Base-by-base conservation (phyloP, 2,329 filamentous ascomycete genomes). In the Rutstroemia sp. region DNA sequence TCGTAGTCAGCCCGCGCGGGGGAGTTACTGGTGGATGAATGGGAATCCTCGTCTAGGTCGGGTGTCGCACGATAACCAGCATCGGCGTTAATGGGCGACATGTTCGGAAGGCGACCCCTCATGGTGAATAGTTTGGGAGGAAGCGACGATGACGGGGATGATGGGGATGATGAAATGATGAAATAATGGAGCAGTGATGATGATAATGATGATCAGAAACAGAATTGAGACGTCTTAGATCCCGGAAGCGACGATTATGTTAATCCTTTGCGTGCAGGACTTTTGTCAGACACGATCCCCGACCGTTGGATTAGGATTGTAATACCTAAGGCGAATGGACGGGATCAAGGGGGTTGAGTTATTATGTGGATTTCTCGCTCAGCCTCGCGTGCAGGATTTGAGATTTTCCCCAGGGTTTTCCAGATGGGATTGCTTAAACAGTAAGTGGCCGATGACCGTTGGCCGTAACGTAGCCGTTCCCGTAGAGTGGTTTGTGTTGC, bases 1-100 rank as follows among this genome's bases (percentile, higher is more conserved):
- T 92, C 88, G 73, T 95, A 90, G 68, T 90, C 87, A 69, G 83
- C 83, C 52, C 66, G 87, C 83, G 80, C 82, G 46, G 88, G 87
- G 1, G 88, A 91, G 68, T 86, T 88, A 57, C 85, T 88, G 7
- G 87, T 87, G 5, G 68, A 70, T 27, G 69, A 70, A 51, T 69
- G 67, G 12, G 67, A 69, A 54, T 69, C 68, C 16, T 64, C 65
- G 42, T 68, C 68, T 48, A 57, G 50, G 1, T 69, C 68, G n/a
- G 60, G 60, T 23, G 58, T 61, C 23, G 60, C 59, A 51, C 65
- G 67, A 62, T 65, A 68, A 54, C 61, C 47, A 8, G 54, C 45
- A 17, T 55, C 54, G 42, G 64, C 62, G 40, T 58, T 56, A 36
- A 68, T 53, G 47, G 60, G 59, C 42, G 60, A 60, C 61, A 67